Conservation (phyloP, 176 grass and related monocot genomes). For the Ensete ventricosum region DNA sequence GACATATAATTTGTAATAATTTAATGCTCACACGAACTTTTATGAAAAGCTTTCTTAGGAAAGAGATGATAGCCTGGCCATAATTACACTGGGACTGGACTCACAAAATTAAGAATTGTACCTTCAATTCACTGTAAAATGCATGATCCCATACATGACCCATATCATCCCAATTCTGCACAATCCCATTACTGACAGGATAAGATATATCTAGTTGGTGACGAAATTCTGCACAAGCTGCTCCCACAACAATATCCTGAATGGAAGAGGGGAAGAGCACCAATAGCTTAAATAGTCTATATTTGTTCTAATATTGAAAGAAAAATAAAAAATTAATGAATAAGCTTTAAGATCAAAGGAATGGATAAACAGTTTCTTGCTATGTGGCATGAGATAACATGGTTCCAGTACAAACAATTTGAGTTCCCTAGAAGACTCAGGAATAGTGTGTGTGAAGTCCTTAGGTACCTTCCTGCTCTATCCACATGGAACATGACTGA, state of each 20-base stretch:
- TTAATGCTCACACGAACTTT: not conserved
- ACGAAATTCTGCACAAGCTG: constrained; percentile 86
- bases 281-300: not conserved
- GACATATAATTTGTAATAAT: constrained; percentile 7
- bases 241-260: constrained; percentile 93
- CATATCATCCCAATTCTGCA: constrained; percentile 99
- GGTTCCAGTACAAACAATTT: not conserved
- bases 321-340: not conserved
- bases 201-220: constrained; percentile 95
- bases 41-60: not conserved
- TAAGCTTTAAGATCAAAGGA: not conserved
- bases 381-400: not conserved
- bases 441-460: not conserved
- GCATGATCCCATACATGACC: constrained; percentile 97
- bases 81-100: not conserved
- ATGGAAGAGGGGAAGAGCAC: not conserved
- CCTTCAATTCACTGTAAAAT: constrained; percentile 95
- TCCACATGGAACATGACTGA: not conserved
- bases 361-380: not conserved
- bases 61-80: not conserved
- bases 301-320: not conserved
- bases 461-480: not conserved
- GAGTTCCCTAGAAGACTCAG: not conserved
- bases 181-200: constrained; percentile 89
- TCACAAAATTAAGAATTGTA: constrained; percentile 13